These are phyloP conservation scores for Hypoxylon sp. DNA, from an alignment of 2,329 filamentous ascomycete species.

Conservation along the genomic window DNA sequence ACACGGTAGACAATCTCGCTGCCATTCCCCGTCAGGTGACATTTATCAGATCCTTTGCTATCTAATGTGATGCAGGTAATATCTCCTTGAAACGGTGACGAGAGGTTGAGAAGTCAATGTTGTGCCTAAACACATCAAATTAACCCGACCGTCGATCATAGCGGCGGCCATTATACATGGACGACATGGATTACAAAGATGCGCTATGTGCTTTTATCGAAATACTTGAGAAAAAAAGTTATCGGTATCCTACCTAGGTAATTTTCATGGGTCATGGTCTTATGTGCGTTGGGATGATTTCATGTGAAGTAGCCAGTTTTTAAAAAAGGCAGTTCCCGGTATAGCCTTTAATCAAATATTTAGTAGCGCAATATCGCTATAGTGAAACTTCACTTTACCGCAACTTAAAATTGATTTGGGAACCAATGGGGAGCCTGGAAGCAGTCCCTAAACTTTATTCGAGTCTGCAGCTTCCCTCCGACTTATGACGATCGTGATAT, in stretches of 20 bases:
- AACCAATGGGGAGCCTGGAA: constrained; percentile 32
- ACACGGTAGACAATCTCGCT: constrained; percentile 47
- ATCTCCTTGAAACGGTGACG: constrained; percentile 42
- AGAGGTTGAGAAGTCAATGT: constrained; percentile 33
- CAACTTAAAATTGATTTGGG: constrained; percentile 2
- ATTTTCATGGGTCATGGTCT: constrained; percentile 2
- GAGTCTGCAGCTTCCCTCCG: constrained; percentile 15
- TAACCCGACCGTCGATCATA: constrained; percentile 46
- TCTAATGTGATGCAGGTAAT: constrained; percentile 44
- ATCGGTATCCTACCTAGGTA: constrained; percentile 13
- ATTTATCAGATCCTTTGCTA: constrained; percentile 41
- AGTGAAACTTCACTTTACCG: constrained; percentile 16
- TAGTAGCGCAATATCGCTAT: constrained; percentile 20
- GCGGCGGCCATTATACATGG: constrained; percentile 27
- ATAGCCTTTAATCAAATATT: constrained; percentile 15
- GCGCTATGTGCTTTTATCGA: constrained; percentile 18
- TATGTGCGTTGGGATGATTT: constrained; percentile 6
- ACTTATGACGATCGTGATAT: constrained; percentile 44
- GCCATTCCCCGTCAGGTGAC: constrained; percentile 49
- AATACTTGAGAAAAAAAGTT: constrained; percentile 8
- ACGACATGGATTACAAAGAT: constrained; percentile 23
- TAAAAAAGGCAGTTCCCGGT: constrained; percentile 1
- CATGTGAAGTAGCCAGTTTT: constrained; percentile 8
- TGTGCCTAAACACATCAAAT: constrained; percentile 39
- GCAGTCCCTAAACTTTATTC: constrained; percentile 20